phyloP scores from a whole-genome alignment of 1,284 basidiomycete genomes.

The Mycena citricolor region DNA sequence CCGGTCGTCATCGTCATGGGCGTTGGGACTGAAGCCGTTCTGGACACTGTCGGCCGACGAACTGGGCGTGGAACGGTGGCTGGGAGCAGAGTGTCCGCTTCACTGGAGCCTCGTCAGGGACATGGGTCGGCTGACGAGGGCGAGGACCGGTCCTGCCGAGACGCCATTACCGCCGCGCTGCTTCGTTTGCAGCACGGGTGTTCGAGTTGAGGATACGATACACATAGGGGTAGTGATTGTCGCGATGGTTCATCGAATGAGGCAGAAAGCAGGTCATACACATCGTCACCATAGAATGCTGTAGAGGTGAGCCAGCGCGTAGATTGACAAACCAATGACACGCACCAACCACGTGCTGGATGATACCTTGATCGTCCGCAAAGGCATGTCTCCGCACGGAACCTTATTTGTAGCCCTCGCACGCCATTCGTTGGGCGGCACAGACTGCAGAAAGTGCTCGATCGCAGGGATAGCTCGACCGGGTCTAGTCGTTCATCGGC shows the following conservation, averaged over 20 bases:
- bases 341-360: constrained; percentile 93
- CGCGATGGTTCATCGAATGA: constrained; percentile 79
- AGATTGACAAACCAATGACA: constrained; percentile 24
- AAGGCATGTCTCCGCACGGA: constrained; percentile 94
- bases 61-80: no score
- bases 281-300: constrained; percentile 80
- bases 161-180: constrained; percentile 25
- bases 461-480: constrained; percentile 87
- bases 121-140: neutral
- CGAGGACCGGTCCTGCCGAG: neutral
- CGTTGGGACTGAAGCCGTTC: no score
- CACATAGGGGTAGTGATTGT: constrained; percentile 82
- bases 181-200: constrained; percentile 43
- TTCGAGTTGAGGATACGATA: constrained; percentile 80
- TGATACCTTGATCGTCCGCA: constrained; percentile 98
- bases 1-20: no score
- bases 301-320: constrained; percentile 25
- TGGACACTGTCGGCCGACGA: no score
- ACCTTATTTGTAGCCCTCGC: constrained; percentile 86
- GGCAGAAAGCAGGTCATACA: constrained; percentile 76
- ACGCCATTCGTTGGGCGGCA: constrained; percentile 96
- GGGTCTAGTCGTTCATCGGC: constrained; percentile 80
- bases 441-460: constrained; percentile 90
- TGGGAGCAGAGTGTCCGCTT: no score
- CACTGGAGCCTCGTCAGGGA: neutral